These are phyloP conservation scores for Clonostachys sp. DNA, from an alignment of 2,329 filamentous ascomycete species.

Conservation along the genomic window DNA sequence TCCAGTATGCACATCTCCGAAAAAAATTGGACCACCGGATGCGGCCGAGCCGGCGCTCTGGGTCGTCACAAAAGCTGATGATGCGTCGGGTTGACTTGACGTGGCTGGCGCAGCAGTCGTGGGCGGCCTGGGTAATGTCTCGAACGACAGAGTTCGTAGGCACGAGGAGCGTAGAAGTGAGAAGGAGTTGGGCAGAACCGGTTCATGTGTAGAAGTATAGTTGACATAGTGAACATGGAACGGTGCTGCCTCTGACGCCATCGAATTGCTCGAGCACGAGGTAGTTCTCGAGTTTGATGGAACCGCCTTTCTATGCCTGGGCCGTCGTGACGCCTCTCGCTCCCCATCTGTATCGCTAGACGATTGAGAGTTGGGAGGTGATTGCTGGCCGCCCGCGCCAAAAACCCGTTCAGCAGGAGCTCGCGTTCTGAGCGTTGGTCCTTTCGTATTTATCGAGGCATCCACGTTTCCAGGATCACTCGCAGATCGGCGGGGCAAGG, in stretches of 20 bases:
- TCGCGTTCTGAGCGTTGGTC: slow-evolving; percentile 55
- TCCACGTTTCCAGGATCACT: slow-evolving; percentile 13
- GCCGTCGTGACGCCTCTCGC: slow-evolving; percentile 32
- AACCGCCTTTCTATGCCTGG: slow-evolving; percentile 32
- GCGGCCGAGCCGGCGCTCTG: slow-evolving; percentile 48
- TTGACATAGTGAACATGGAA: slow-evolving; percentile 62
- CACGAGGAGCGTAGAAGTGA: slow-evolving; percentile 64
- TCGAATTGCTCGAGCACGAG: slow-evolving; percentile 50
- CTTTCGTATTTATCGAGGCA: slow-evolving; percentile 31
- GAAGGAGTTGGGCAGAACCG: slow-evolving; percentile 56
- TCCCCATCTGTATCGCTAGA: slow-evolving; percentile 49
- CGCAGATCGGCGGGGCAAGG: slow-evolving; percentile 42
- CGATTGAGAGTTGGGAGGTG: slow-evolving; percentile 47
- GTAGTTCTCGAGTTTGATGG: slow-evolving; percentile 37
- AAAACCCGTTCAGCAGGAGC: slow-evolving; percentile 57
- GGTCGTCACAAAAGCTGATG: slow-evolving; percentile 48
- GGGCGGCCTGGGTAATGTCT: slow-evolving; percentile 57
- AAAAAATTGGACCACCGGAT: slow-evolving; percentile 64
- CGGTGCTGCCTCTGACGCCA: slow-evolving; percentile 33
- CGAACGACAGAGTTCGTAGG: slow-evolving; percentile 61
- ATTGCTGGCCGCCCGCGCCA: slow-evolving; percentile 37
- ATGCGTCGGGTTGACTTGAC: slow-evolving; percentile 25
- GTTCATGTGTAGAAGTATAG: slow-evolving; percentile 66
- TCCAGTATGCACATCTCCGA: slow-evolving; percentile 59
- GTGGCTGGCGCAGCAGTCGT: slow-evolving; percentile 25